Percentiles rank a stretch among this genome's conserved stretches.
Conservation (phyloP, 2,329 filamentous ascomycete species). For the Scopulariopsis brevicaulis region DNA sequence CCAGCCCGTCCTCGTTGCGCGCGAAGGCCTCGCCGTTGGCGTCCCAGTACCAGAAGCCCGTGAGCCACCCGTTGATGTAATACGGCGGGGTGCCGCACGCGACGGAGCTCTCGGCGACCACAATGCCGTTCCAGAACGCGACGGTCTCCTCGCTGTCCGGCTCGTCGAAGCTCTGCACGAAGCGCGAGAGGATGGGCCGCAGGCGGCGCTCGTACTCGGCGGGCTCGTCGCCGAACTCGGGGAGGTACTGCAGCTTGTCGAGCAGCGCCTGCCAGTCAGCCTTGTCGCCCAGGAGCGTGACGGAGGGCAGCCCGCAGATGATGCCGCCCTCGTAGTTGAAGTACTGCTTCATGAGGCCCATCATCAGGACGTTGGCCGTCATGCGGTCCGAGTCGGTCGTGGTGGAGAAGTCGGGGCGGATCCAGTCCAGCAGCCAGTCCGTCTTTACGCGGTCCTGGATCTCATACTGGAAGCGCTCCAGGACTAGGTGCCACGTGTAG, state of each 20-base stretch:
- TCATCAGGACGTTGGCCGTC: constrained; percentile 22
- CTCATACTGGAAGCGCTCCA: constrained; percentile 5
- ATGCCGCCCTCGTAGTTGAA: constrained; percentile 23
- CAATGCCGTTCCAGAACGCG: constrained; percentile 32
- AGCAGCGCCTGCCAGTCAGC: constrained; percentile 28
- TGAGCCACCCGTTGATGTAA: constrained; percentile 34
- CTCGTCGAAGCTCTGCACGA: constrained; percentile 31
- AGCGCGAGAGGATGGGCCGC: constrained; percentile 28
- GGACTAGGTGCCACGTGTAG: constrained; percentile 2
- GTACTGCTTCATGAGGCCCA: constrained; percentile 29
- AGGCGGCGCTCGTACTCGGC: constrained; percentile 24
- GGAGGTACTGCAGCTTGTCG: constrained; percentile 24
- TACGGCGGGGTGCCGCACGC: constrained; percentile 13
- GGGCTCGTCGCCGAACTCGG: constrained; percentile 30
- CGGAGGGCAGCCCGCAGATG: constrained; percentile 29
- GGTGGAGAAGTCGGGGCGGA: constrained; percentile 29
- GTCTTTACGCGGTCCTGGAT: constrained; percentile 6
- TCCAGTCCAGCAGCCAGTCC: constrained; percentile 22
- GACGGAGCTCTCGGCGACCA: constrained; percentile 18
- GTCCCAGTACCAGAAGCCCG: constrained; percentile 33
- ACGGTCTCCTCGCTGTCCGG: constrained; percentile 18
- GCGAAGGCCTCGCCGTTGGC: constrained; percentile 16
- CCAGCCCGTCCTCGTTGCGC: neutral
- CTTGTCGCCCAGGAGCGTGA: constrained; percentile 25
- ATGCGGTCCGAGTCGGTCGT: constrained; percentile 5